Base-by-base conservation (phyloP, 1,139 yeast genomes). In the Wickerhamomyces sp. region DNA sequence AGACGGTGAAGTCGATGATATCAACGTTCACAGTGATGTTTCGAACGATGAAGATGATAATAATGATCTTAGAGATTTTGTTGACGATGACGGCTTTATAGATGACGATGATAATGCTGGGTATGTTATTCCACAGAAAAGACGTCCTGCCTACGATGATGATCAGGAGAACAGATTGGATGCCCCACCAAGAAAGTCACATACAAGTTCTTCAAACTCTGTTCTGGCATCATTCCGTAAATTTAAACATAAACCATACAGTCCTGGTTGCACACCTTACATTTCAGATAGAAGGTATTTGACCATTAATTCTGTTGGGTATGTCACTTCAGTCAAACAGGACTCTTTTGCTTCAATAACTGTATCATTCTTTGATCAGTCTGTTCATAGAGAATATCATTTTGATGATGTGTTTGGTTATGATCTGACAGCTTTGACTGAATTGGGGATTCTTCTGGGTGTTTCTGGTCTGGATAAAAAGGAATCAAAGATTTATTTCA, bases 201-300 rank as follows among this genome's bases (percentile, higher is more conserved):
- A 36, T 32, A 27, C 30, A 18, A 18, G 5, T 14, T 10, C 33
- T 23, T 38, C 40, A 23, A 13, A 18, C 6, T n/a, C 35, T 14
- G 31, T 30, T 32, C 30, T 32, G 5, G 27, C 51, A 29, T 10
- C 31, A 3, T 38, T 34, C 5, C 39, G 46, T 6, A 48, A 43
- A 30, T 60, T 54, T 37, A 54, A 50, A 14, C 37, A 62, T 11
- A 62, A 56, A 43, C 79, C 80, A 7, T 68, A 66, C 44, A 71
- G 78, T 7, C 88, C 90, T 1, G 98, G 98, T 1, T 78, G 86
- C 4, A 90, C 98, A 0, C 96, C 96, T 0, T 93, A 94, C 81
- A 69, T 67, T 35, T 69, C 75, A 43, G 77, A 68, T 45, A 78
- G 95, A 63, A 73, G 96, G 47, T 91, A 90, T 59, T 67, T 93